Conservation (phyloP, 2,329 filamentous ascomycete genomes). For the Apiospora phragmitis region DNA sequence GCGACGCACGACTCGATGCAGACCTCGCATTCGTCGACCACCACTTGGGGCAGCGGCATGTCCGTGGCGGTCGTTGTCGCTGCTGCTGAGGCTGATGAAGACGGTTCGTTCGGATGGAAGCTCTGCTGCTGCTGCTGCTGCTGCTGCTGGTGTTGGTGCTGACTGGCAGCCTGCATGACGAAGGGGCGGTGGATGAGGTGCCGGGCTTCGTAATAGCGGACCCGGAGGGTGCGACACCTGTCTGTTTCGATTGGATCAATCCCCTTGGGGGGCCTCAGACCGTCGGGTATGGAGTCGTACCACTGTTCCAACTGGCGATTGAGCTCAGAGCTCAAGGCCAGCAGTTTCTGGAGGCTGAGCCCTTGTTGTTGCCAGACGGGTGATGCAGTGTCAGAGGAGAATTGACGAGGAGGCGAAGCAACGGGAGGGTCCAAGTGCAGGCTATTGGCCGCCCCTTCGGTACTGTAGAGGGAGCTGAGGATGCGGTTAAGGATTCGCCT, state of each 20-base stretch:
- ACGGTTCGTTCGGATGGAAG: background rate
- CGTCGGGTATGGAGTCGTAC: conserved; percentile 38
- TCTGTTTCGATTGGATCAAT: conserved; percentile 56
- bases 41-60: conserved; percentile 24
- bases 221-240: conserved; percentile 67
- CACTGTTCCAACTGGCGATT: conserved; percentile 40
- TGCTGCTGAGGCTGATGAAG: conserved; percentile 10
- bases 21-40: conserved; percentile 35
- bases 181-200: conserved; percentile 72
- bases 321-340: conserved; percentile 36
- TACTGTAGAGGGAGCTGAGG: conserved; percentile 40
- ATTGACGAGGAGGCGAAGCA: conserved; percentile 19
- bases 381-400: background rate
- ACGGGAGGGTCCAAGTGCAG: conserved; percentile 20
- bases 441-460: conserved; percentile 25
- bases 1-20: conserved; percentile 37
- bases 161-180: conserved; percentile 29
- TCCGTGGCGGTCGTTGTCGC: background rate
- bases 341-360: conserved; percentile 30
- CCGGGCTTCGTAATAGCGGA: conserved; percentile 70
- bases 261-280: conserved; percentile 53
- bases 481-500: conserved; percentile 43
- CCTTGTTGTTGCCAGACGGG: conserved; percentile 7
- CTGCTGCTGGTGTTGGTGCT: conserved; percentile 17
- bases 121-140: background rate